Base-by-base conservation (phyloP, 108 stramenopile genomes). In the Stephanodiscus minutulus region DNA sequence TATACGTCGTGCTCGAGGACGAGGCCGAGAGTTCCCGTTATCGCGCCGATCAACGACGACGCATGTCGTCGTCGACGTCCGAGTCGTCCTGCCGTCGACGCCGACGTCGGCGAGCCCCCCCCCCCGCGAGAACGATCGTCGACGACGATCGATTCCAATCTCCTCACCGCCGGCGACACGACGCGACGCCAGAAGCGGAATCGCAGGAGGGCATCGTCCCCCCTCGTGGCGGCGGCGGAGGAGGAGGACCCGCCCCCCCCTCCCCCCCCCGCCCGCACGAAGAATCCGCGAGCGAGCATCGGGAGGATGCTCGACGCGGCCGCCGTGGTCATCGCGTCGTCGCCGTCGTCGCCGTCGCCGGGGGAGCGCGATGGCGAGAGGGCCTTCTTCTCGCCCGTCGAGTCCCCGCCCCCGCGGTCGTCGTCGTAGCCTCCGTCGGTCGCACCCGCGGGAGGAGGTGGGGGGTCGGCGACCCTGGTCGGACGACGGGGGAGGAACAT, bases 1-100 rank as follows among this genome's bases (percentile, higher is more conserved):
- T 93, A 93, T 11, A 78, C 82, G 72, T 93, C 86, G 44, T 87
- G 70, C 28, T 81, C 61, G 27, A 91, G 60, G 10, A 93, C 56
- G 15, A 83, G 20, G 3, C 66, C 29, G 9, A 91, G 35, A 35
- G 77, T 76, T 36, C 73, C 29, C 0, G 68, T 72, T 33, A 86
- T 20, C 18, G 85, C 54, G 1, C 53, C 52, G 22, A 83, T 20
- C 25, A 77, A 57, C 17, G 49, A 2, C 48, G n/a, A 4, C 13
- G 3, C 12, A 53, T 12, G 22, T 49, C 43, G 63, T 49, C 43
- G n/a, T n/a, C n/a, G n/a, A n/a, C n/a, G n/a, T n/a, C n/a, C n/a
- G n/a, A n/a, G n/a, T n/a, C n/a, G n/a, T n/a, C n/a, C n/a, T n/a
- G n/a, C n/a, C n/a, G 12, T 15, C 33, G 9, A 15, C 55, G 24